phyloP scores from a whole-genome alignment of 1,284 basidiomycete species.

The Coniophora puteana region DNA sequence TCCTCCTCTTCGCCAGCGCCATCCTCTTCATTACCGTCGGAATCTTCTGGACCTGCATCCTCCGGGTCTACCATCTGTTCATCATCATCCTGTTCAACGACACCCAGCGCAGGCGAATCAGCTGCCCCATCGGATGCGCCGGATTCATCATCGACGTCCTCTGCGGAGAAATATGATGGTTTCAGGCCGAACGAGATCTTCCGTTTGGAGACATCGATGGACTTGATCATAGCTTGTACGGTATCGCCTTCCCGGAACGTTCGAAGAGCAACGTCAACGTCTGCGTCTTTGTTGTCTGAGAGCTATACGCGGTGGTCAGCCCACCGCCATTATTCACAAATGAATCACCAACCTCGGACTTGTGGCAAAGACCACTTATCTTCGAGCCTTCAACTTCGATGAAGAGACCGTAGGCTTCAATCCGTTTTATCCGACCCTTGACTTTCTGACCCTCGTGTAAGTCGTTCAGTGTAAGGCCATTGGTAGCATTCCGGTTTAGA shows the following conservation, averaged over 20 bases:
- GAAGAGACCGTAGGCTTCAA: constrained; percentile 91
- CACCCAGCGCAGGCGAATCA: constrained; percentile 25
- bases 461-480: constrained; percentile 48
- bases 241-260: constrained; percentile 86
- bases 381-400: constrained; percentile 83
- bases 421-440: constrained; percentile 68
- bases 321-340: not conserved
- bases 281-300: constrained; percentile 80
- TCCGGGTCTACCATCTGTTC: constrained; percentile 22
- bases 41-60: constrained; percentile 23
- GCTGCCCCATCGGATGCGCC: constrained; percentile 22
- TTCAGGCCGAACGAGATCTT: constrained; percentile 89
- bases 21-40: constrained; percentile 22
- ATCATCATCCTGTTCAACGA: constrained; percentile 21
- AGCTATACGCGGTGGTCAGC: constrained; percentile 43
- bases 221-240: constrained; percentile 78
- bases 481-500: constrained; percentile 38
- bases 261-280: constrained; percentile 73
- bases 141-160: constrained; percentile 19
- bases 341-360: constrained; percentile 67
- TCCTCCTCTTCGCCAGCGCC: constrained; percentile 17
- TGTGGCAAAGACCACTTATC: constrained; percentile 91
- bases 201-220: constrained; percentile 70
- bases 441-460: constrained; percentile 75
- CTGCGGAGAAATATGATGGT: constrained; percentile 74